Evolutionary conservation across 2,329 filamentous ascomycete species (phyloP).

Genomic region (Epichloe sp.): DNA sequence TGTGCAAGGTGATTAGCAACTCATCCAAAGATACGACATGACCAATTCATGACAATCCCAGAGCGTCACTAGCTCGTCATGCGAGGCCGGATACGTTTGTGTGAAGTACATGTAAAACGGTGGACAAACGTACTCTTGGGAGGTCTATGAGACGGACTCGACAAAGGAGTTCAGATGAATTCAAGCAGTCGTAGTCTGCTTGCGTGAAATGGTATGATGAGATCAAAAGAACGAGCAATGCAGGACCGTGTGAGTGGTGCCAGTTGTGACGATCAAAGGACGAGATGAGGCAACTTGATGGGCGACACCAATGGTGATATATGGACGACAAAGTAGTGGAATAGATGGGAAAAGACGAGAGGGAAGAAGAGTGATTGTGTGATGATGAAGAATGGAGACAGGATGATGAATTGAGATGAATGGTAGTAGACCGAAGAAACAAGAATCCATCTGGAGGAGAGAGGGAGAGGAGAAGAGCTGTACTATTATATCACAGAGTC

Average conservation of each 20-base stretch:
- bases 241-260: neutral
- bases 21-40: neutral
- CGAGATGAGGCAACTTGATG: neutral
- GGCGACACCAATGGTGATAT: no score
- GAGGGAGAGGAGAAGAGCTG: slow-evolving; percentile 7
- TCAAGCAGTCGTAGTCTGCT: neutral
- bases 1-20: neutral
- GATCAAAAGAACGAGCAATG: neutral
- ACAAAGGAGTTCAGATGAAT: neutral
- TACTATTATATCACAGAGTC: slow-evolving; percentile 12
- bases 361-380: neutral
- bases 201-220: neutral
- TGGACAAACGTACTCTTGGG: neutral
- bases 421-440: neutral
- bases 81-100: neutral
- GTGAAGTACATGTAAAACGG: neutral
- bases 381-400: slow-evolving; percentile 2
- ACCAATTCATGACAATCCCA: neutral
- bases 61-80: neutral
- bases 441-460: neutral
- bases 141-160: neutral
- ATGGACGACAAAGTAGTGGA: neutral
- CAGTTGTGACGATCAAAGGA: neutral
- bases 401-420: slow-evolving; percentile 2
- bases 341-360: neutral